phyloP scores from a whole-genome alignment of 2,329 filamentous ascomycete species.

The Lasiodiplodia sp. region DNA sequence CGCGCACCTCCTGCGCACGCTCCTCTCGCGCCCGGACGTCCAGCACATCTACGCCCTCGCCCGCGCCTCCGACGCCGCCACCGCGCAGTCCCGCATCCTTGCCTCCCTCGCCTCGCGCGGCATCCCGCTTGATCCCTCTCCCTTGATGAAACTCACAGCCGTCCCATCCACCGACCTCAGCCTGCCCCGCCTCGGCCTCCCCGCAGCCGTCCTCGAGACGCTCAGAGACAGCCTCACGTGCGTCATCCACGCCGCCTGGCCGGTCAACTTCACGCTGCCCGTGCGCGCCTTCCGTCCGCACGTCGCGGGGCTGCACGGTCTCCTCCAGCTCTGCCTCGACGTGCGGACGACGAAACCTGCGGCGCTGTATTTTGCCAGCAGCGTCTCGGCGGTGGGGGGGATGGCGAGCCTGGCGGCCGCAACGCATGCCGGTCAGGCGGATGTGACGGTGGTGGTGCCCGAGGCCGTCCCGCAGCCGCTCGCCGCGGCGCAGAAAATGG shows the following conservation, averaged over 20 bases:
- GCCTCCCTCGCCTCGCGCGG: conserved; percentile 46
- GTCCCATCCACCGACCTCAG: conserved; percentile 50
- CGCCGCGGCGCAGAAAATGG: conserved; percentile 57
- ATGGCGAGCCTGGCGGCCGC: too few relatives aligned
- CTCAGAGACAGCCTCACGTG: conserved; percentile 43
- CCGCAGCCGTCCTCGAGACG: conserved; percentile 32
- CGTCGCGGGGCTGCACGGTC: conserved; percentile 54
- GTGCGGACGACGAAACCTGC: conserved; percentile 45
- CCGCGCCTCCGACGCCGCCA: conserved; percentile 51
- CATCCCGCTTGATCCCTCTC: conserved; percentile 37
- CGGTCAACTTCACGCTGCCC: conserved; percentile 64
- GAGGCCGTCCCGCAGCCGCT: conserved; percentile 49
- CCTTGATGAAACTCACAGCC: conserved; percentile 42
- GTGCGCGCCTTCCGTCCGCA: conserved; percentile 59
- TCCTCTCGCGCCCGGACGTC: conserved; percentile 40
- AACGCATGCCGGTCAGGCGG: too few relatives aligned
- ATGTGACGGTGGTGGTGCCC: too few relatives aligned
- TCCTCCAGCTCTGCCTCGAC: conserved; percentile 51
- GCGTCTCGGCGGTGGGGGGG: conserved; percentile 31
- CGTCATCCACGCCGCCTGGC: conserved; percentile 63
- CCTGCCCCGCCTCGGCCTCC: conserved; percentile 50
- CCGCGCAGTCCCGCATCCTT: conserved; percentile 45
- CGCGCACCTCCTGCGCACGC: conserved; percentile 59
- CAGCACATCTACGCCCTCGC: conserved; percentile 60
- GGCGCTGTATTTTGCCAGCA: conserved; percentile 55